Conservation (phyloP, 306 rosid genomes). For the Rosa persica region DNA sequence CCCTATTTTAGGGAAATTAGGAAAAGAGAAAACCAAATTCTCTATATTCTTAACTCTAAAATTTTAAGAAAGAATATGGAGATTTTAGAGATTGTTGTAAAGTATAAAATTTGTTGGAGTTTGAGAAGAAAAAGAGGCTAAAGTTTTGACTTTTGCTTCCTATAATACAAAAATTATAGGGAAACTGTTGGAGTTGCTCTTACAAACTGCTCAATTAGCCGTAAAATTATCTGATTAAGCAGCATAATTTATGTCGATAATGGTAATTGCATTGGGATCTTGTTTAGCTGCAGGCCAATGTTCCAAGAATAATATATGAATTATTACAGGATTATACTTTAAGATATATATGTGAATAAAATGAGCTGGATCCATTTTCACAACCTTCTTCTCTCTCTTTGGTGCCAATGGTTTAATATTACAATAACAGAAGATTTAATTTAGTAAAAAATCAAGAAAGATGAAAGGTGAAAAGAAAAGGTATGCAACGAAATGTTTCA, state of each 20-base stretch:
- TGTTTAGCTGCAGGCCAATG: not conserved
- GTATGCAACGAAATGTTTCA: not conserved
- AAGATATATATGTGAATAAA: not conserved
- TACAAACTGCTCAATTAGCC: not conserved
- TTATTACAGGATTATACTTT: not conserved
- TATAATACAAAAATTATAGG: no score
- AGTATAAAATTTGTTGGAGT: no score
- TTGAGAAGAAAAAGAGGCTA: no score
- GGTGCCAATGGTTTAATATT: not conserved
- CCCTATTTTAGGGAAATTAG: no score
- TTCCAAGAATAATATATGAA: not conserved
- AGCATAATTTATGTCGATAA: not conserved
- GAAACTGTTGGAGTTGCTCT: no score
- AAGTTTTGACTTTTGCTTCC: no score
- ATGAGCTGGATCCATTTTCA: not conserved
- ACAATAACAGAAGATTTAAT: not conserved
- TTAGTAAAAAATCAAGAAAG: not conserved
- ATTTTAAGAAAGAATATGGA: no score
- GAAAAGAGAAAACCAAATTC: no score
- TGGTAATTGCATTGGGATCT: not conserved
- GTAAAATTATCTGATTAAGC: not conserved
- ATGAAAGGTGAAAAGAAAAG: not conserved
- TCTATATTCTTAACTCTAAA: no score
- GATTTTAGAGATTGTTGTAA: no score
- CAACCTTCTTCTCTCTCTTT: not conserved